These are phyloP conservation scores for Aspergillus sp. DNA, from an alignment of 2,329 filamentous ascomycete genomes.

Conservation along the genomic window DNA sequence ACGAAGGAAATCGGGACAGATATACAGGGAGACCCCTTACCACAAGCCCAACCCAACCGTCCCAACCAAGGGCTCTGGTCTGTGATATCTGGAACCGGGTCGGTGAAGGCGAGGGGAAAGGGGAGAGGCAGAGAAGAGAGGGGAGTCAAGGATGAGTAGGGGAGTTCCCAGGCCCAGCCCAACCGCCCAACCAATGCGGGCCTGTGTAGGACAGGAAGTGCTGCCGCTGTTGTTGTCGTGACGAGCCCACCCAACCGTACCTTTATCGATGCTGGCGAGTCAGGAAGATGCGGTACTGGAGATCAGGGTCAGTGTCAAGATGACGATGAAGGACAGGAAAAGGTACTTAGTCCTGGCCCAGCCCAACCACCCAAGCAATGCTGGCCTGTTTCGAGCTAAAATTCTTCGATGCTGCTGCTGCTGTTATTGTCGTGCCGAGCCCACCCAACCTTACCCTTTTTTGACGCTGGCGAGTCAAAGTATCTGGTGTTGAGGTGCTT, in stretches of 20 bases:
- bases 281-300: no score
- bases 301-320: background rate
- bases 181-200: conserved; percentile 2
- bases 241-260: background rate
- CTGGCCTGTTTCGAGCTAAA: no score
- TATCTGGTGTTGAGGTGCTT: background rate
- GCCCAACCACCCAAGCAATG: conserved; percentile 5
- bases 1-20: background rate
- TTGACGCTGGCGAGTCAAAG: background rate
- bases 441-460: no score
- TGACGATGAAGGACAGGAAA: background rate
- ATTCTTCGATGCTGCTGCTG: no score
- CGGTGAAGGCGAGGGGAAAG: background rate
- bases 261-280: no score
- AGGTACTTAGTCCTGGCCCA: conserved; percentile 1
- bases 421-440: no score
- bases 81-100: background rate
- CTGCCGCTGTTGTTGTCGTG: background rate
- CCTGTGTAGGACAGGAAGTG: background rate
- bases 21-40: background rate
- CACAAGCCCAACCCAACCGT: background rate
- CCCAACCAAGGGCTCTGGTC: background rate
- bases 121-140: background rate
- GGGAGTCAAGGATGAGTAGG: background rate
- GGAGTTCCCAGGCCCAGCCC: conserved; percentile 3